These are phyloP conservation scores for Dalbergia cochinchinensis DNA, from an alignment of 306 rosid species.

Conservation along the genomic window DNA sequence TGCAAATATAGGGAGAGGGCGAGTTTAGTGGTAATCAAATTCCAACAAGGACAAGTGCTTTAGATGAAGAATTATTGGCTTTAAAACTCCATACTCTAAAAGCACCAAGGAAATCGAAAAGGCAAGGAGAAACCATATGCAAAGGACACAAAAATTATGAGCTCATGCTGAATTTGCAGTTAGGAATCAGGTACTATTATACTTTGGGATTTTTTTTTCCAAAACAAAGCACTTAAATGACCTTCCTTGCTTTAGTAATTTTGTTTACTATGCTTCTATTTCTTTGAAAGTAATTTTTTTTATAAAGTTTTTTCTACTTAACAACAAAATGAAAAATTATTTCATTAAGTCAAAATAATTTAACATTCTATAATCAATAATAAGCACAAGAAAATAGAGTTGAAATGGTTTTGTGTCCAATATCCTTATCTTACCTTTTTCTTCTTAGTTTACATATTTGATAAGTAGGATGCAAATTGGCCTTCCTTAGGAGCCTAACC, in stretches of 20 bases:
- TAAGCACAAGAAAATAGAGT: not conserved
- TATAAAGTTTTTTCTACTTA: too few relatives aligned
- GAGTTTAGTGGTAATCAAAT: slow-evolving; percentile 34
- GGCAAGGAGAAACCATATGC: slow-evolving; percentile 87
- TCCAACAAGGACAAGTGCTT: slow-evolving; percentile 32
- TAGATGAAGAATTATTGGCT: slow-evolving; percentile 48
- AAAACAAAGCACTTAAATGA: not conserved
- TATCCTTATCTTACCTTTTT: not conserved
- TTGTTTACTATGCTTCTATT: not conserved
- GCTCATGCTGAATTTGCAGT: slow-evolving; percentile 91
- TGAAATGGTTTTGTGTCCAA: not conserved
- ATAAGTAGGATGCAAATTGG: too few relatives aligned
- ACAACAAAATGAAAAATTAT: too few relatives aligned
- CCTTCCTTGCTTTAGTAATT: not conserved
- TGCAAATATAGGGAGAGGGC: slow-evolving; percentile 70
- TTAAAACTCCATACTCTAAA: slow-evolving; percentile 47
- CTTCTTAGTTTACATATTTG: too few relatives aligned
- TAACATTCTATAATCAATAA: too few relatives aligned
- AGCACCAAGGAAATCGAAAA: slow-evolving; percentile 61
- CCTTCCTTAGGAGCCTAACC: too few relatives aligned
- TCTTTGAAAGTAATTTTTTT: too few relatives aligned
- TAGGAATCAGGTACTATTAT: slow-evolving; percentile 76
- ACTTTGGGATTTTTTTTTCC: not conserved
- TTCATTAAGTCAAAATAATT: too few relatives aligned
- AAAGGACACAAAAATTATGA: slow-evolving; percentile 91